A percentile compares a stretch with the other conserved stretches of the same genome.
phyloP scores from a whole-genome alignment of 2,329 filamentous ascomycete genomes.

The Cladophialophora carrionii region DNA sequence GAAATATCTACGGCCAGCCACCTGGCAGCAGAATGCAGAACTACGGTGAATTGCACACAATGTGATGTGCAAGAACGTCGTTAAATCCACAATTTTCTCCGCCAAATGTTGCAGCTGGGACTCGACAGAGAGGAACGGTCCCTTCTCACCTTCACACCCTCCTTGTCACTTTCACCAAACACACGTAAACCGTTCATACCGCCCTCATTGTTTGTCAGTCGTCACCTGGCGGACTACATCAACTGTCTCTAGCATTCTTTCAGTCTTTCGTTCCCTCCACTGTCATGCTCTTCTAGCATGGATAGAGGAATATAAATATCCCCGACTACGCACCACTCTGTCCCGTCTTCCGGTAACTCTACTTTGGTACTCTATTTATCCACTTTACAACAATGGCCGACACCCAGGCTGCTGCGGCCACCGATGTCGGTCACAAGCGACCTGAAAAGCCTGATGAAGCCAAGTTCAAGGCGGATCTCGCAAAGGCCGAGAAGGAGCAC shows the following conservation, averaged over 20 bases:
- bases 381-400: slow-evolving; percentile 43
- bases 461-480: slow-evolving; percentile 76
- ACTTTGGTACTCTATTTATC: slow-evolving; percentile 7
- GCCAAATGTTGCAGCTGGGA: not conserved
- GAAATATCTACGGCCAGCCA: not conserved
- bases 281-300: slow-evolving; percentile 28
- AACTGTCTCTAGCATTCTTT: not conserved
- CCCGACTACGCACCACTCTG: slow-evolving; percentile 14
- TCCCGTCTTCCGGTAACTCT: slow-evolving; percentile 26
- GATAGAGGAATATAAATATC: slow-evolving; percentile 26
- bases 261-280: slow-evolving; percentile 14
- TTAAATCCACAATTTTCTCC: not conserved
- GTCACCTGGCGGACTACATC: not conserved
- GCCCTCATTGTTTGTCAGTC: not conserved
- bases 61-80: not conserved
- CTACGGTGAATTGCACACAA: not conserved
- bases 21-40: not conserved
- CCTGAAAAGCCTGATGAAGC: slow-evolving; percentile 88
- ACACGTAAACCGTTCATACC: not conserved
- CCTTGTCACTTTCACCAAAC: not conserved
- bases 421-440: slow-evolving; percentile 54
- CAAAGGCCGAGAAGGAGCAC: slow-evolving; percentile 84
- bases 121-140: not conserved
- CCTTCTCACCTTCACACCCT: not conserved
- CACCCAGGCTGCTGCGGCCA: slow-evolving; percentile 41